A percentile compares a stretch with the other conserved stretches of the same genome.
These are phyloP conservation scores for peach (Prunus persica) DNA, from an alignment of 306 rosid genomes.

Conservation along the genomic window DNA sequence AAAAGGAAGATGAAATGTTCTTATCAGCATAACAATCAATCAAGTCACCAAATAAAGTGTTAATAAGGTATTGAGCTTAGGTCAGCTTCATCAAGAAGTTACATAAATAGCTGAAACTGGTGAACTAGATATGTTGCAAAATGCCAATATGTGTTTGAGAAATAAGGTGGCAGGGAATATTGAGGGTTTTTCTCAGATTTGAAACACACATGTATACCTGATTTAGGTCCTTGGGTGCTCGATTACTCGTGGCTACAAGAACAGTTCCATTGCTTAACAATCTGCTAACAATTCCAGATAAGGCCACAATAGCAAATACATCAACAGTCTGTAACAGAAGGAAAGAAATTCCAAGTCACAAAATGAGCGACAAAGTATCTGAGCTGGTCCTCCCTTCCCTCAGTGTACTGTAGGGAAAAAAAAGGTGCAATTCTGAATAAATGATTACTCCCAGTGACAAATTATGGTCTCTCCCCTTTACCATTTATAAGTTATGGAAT, in stretches of 20 bases:
- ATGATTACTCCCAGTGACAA: too few relatives aligned
- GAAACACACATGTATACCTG: constrained; percentile 42
- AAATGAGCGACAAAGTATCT: neutral
- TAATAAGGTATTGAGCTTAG: neutral
- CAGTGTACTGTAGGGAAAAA: neutral
- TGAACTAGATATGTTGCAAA: neutral
- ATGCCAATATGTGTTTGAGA: neutral
- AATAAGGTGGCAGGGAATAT: constrained; percentile 2
- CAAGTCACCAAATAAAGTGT: neutral
- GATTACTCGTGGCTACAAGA: constrained; percentile 92
- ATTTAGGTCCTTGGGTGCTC: constrained; percentile 86
- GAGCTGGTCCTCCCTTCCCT: neutral
- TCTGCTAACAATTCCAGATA: constrained; percentile 97
- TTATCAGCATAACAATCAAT: neutral
- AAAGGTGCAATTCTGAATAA: too few relatives aligned
- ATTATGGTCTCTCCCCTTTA: neutral
- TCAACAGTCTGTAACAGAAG: constrained; percentile 93
- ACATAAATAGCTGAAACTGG: neutral
- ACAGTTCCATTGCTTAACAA: constrained; percentile 85
- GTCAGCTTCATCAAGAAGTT: neutral
- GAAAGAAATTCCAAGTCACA: constrained; percentile 30
- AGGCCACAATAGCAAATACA: constrained; percentile 98
- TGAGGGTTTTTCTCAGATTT: neutral
- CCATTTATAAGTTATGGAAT: neutral
- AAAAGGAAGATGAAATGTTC: neutral